These are phyloP conservation scores for Saccharomycopsis schoenii DNA, from an alignment of 805 yeast genomes.

Conservation along the genomic window DNA sequence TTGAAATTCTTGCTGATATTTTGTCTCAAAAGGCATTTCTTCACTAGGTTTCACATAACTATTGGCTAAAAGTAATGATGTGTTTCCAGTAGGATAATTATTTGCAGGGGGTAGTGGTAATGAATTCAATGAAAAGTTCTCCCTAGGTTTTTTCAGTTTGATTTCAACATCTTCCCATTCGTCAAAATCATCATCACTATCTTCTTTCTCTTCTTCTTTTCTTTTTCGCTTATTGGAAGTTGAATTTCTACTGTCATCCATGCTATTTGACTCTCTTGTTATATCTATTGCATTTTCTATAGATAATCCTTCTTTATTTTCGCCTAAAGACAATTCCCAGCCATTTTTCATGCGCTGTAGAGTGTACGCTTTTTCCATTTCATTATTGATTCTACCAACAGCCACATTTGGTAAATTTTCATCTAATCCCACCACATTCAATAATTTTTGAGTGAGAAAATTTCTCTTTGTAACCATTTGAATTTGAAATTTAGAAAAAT, in stretches of 20 bases:
- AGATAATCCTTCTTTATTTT: conserved; percentile 31
- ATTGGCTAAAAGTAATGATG: conserved; percentile 8
- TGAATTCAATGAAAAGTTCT: conserved; percentile 34
- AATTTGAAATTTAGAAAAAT: conserved; percentile 87
- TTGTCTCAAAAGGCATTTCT: conserved; percentile 24
- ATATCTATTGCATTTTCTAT: conserved; percentile 39
- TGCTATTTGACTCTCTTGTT: conserved; percentile 24
- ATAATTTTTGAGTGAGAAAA: conserved; percentile 75
- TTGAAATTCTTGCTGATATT: conserved; percentile 22
- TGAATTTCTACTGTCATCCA: conserved; percentile 12
- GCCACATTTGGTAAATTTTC: conserved; percentile 31
- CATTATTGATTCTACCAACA: conserved; percentile 69
- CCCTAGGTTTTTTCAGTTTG: conserved; percentile 21
- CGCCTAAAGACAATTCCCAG: conserved; percentile 61
- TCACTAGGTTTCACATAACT: conserved; percentile 20
- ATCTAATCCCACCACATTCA: conserved; percentile 77
- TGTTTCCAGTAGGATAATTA: neutral
- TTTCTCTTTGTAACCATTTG: conserved; percentile 88
- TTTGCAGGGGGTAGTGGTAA: conserved; percentile 29
- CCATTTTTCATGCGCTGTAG: conserved; percentile 72
- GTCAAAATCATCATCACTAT: conserved; percentile 30
- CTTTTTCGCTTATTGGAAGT: conserved; percentile 16
- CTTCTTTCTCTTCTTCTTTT: conserved; percentile 20
- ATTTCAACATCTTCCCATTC: conserved; percentile 68
- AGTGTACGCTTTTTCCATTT: conserved; percentile 64